A percentile compares a stretch with the other conserved stretches of the same genome.
Conservation (phyloP, 306 rosid genomes). For the Glycyrrhiza uralensis region DNA sequence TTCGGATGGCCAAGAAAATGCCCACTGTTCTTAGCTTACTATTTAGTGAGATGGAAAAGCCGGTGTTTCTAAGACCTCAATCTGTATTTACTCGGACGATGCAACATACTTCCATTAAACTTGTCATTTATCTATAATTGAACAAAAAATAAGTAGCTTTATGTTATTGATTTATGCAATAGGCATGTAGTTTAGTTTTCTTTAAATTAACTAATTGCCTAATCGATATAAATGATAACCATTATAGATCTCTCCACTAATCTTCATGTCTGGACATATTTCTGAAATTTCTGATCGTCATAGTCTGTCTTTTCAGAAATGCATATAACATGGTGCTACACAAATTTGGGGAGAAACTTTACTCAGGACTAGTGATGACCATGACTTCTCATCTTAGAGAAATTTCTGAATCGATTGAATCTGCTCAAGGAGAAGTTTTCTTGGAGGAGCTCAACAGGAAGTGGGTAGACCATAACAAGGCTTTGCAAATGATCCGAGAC, state of each 20-base stretch:
- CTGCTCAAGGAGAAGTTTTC: constrained; percentile 55
- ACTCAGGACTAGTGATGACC: constrained; percentile 50
- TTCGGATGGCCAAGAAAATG: not conserved
- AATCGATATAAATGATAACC: not conserved
- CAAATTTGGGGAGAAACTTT: constrained; percentile 55
- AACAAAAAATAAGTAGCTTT: not conserved
- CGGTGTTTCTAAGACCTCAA: not conserved
- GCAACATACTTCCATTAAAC: not conserved
- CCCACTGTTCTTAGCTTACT: not conserved
- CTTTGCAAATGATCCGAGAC: constrained; percentile 59
- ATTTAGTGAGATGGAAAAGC: not conserved
- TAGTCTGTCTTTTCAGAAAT: constrained; percentile 38
- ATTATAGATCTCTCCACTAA: not conserved
- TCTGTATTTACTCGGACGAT: not conserved
- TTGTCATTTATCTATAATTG: not conserved
- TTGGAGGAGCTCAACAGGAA: constrained; percentile 57
- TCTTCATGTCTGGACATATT: constrained; percentile 1
- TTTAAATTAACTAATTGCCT: not conserved
- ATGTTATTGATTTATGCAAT: not conserved
- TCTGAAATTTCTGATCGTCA: constrained; percentile 19
- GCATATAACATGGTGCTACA: constrained; percentile 61
- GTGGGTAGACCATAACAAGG: constrained; percentile 61
- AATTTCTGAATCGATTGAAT: constrained; percentile 44
- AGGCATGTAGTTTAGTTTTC: not conserved
- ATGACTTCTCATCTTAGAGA: constrained; percentile 47